Conservation (phyloP, 228 moss, liverwort and hornwort species). For the Sphagnum magellanicum region DNA sequence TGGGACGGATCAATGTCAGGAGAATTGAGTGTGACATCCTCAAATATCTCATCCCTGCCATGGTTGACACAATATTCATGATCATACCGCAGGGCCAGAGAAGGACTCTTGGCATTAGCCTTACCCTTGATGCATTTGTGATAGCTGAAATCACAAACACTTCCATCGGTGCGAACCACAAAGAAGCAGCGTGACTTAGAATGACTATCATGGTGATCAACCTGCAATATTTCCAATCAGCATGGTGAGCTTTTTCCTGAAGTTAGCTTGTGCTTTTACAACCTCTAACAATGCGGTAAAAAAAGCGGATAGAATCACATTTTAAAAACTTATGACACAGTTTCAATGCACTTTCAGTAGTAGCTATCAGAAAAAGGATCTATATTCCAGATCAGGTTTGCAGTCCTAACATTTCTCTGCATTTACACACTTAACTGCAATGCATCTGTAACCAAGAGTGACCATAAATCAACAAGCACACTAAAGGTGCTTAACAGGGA, state of each 20-base stretch:
- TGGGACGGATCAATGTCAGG: conserved; percentile 16
- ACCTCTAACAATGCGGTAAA: too few species aligned
- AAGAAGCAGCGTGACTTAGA: conserved; percentile 40
- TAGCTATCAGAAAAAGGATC: too few species aligned
- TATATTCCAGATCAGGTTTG: too few species aligned
- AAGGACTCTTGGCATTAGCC: conserved; percentile 35
- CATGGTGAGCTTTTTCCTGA: background rate
- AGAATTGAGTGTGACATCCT: conserved; percentile 21
- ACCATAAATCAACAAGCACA: too few species aligned
- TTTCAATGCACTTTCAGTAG: too few species aligned
- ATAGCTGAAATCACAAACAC: conserved; percentile 40
- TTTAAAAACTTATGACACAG: too few species aligned
- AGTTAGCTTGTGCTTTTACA: too few species aligned
- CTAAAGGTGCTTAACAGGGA: too few species aligned
- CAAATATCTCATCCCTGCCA: conserved; percentile 33
- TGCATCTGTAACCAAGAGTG: too few species aligned
- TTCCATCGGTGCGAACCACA: conserved; percentile 39
- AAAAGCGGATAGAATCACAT: too few species aligned
- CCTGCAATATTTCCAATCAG: conserved; percentile 20
- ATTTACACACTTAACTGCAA: too few species aligned
- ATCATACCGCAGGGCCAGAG: conserved; percentile 46
- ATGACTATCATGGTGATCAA: conserved; percentile 35
- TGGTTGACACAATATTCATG: conserved; percentile 23
- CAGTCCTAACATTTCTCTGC: too few species aligned
- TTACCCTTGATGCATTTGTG: conserved; percentile 45